Conservation (phyloP, 148 eudicot genomes). For the Fallopia convolvulus region DNA sequence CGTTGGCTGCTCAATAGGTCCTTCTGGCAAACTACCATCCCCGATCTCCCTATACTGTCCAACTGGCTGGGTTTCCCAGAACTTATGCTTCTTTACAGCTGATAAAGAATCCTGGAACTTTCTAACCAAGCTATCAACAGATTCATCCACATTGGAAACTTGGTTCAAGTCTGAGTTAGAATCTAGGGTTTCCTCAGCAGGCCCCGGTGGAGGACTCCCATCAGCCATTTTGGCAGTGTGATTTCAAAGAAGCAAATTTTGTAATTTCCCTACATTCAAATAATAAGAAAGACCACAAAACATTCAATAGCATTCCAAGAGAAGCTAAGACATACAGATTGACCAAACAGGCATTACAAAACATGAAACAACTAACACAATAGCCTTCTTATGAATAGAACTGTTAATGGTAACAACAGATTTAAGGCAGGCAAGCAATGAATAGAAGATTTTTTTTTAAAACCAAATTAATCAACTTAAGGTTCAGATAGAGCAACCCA, state of each 20-base stretch:
- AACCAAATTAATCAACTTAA: background rate
- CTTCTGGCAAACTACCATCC: conserved; percentile 51
- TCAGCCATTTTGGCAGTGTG: background rate
- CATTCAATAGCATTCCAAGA: background rate
- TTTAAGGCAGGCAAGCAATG: background rate
- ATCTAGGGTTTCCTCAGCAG: background rate
- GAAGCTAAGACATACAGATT: background rate
- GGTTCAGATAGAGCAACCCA: background rate
- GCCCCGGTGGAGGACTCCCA: background rate
- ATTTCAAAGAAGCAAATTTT: background rate
- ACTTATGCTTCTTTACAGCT: conserved; percentile 47
- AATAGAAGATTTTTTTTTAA: background rate
- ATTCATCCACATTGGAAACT: background rate
- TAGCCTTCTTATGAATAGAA: background rate
- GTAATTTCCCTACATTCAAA: background rate
- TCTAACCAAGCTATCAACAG: conserved; percentile 33
- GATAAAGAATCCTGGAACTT: conserved; percentile 58
- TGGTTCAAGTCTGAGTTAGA: background rate
- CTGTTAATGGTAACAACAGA: background rate
- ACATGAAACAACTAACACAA: background rate
- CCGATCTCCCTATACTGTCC: conserved; percentile 65
- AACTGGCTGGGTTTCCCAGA: conserved; percentile 80
- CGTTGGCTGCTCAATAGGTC: conserved; percentile 59
- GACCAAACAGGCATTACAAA: background rate
- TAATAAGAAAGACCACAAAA: background rate